Evolutionary conservation across 192 early-diverging fungal genomes (phyloP).

Genomic region (Podila horticola): DNA sequence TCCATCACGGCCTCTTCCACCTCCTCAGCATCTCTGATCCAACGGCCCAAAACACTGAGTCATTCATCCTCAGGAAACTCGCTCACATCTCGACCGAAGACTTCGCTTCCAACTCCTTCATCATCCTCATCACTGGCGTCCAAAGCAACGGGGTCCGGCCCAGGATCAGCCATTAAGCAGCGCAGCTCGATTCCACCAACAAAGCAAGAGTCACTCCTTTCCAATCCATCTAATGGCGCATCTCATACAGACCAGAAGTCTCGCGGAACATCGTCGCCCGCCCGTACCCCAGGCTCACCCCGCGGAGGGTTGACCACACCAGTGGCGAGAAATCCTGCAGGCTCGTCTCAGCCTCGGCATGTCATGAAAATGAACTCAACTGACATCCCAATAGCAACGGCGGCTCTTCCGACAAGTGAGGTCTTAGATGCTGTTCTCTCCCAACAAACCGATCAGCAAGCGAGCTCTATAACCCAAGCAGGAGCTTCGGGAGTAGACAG

Average conservation of each 20-base stretch:
- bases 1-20: background rate
- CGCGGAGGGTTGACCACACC: background rate
- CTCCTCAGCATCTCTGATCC: background rate
- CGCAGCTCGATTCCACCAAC: background rate
- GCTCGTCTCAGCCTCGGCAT: constrained; percentile 8
- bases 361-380: background rate
- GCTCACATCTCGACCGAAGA: background rate
- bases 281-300: constrained; percentile 18
- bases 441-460: no score
- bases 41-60: background rate
- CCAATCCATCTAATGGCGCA: background rate
- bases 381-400: constrained; percentile 6
- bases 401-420: background rate
- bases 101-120: background rate
- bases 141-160: background rate
- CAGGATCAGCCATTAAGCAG: background rate
- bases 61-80: background rate
- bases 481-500: no score
- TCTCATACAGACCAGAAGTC: background rate
- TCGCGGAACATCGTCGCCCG: background rate
- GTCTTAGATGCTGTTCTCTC: background rate
- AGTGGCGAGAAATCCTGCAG: constrained; percentile 4
- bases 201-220: background rate
- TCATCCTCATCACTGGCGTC: background rate
- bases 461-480: no score